Conservation (phyloP, 306 rosid genomes). For the Abrus pulchellus region DNA sequence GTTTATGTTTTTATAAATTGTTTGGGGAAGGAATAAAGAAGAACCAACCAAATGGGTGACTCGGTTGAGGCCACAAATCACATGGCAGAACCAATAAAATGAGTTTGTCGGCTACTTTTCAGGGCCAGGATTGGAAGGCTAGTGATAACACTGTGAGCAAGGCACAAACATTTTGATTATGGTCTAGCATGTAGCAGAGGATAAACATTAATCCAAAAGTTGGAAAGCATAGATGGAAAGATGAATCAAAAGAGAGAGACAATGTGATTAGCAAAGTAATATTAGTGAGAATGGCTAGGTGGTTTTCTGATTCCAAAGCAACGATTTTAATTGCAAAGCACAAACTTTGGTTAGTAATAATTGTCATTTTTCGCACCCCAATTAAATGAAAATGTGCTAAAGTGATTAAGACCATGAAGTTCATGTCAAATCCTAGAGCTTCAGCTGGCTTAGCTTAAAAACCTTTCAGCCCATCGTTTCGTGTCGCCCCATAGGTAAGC, state of each 20-base stretch:
- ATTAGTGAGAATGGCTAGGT: constrained; percentile 45
- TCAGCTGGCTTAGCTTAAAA: constrained; percentile 62
- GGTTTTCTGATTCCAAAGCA: constrained; percentile 67
- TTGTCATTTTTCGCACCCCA: constrained; percentile 43
- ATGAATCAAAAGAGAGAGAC: constrained; percentile 54
- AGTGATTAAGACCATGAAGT: constrained; percentile 59
- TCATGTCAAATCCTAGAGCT: constrained; percentile 74
- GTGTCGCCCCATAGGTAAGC: constrained; percentile 62
- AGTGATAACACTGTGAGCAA: constrained; percentile 63
- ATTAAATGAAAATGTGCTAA: constrained; percentile 51
- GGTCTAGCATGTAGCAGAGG: constrained; percentile 80
- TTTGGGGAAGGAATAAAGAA: constrained; percentile 52
- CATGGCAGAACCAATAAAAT: constrained; percentile 75
- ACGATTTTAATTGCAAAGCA: constrained; percentile 59
- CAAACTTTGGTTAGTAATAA: constrained; percentile 60
- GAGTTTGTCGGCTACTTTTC: constrained; percentile 96
- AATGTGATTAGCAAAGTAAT: constrained; percentile 45
- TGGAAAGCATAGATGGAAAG: constrained; percentile 64
- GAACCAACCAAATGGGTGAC: constrained; percentile 68
- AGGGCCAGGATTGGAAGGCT: constrained; percentile 70
- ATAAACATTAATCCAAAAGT: constrained; percentile 73
- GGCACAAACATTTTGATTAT: constrained; percentile 76
- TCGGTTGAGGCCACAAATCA: constrained; percentile 84
- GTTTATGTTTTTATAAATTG: constrained; percentile 40
- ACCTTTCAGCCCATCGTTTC: constrained; percentile 90